A percentile compares a stretch with the other conserved stretches of the same genome.
Evolutionary conservation across 2,329 filamentous ascomycete species (phyloP).

Genomic region (Fusarium papillatum): DNA sequence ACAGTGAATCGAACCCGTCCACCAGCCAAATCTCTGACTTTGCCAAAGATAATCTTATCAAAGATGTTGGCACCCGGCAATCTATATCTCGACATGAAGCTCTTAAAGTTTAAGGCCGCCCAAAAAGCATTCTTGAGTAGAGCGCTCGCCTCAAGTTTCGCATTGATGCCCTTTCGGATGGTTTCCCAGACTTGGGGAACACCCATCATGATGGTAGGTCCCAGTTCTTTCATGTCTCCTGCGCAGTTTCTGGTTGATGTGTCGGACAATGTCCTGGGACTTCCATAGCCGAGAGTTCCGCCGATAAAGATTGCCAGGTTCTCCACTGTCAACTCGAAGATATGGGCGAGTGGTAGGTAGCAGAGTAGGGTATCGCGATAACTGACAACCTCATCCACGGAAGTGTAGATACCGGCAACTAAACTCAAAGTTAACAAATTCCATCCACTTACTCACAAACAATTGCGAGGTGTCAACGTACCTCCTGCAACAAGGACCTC

Average conservation of each 20-base stretch:
- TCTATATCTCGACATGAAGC: conserved; percentile 67
- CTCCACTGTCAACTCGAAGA: conserved; percentile 95
- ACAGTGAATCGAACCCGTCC: conserved; percentile 88
- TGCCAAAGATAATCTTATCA: conserved; percentile 88
- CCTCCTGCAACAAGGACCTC: conserved; percentile 80
- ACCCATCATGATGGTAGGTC: conserved; percentile 89
- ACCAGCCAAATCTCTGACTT: conserved; percentile 90
- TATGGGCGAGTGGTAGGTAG: conserved; percentile 94
- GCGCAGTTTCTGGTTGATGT: conserved; percentile 87
- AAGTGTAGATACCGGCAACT: conserved; percentile 83
- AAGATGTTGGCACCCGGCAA: conserved; percentile 79
- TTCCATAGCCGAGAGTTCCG: conserved; percentile 92
- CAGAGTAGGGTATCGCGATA: conserved; percentile 85
- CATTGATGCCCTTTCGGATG: conserved; percentile 91
- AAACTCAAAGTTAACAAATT: neutral
- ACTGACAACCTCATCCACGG: conserved; percentile 83
- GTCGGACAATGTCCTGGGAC: conserved; percentile 89
- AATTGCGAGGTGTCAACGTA: conserved; percentile 30
- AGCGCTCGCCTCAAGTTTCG: conserved; percentile 79
- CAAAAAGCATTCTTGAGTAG: conserved; percentile 84
- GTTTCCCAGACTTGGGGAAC: conserved; percentile 98
- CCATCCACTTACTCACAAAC: neutral
- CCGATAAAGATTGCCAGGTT: conserved; percentile 91
- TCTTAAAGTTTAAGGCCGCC: conserved; percentile 72
- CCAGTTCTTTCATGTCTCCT: conserved; percentile 92